phyloP scores from a whole-genome alignment of 2,329 filamentous ascomycete genomes.

The Leptographium wingfieldii region DNA sequence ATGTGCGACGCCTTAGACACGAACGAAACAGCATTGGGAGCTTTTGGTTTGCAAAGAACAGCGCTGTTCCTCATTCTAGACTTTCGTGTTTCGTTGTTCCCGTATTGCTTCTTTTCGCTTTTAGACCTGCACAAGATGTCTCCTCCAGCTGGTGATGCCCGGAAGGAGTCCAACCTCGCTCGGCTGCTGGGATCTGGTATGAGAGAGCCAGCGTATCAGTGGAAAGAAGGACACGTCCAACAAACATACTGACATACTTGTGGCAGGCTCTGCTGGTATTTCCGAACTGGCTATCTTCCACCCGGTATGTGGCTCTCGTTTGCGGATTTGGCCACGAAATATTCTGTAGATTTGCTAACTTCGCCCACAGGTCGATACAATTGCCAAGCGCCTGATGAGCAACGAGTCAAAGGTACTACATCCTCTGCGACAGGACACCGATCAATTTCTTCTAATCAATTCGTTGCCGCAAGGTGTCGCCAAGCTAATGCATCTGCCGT shows the following conservation, averaged over 20 bases:
- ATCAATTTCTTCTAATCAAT: not conserved
- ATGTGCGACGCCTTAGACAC: not conserved
- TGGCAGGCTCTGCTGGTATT: conserved; percentile 75
- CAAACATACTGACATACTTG: conserved; percentile 11
- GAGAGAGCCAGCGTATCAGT: conserved; percentile 5
- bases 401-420: conserved; percentile 64
- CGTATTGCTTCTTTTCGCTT: not conserved
- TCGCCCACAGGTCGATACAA: conserved; percentile 70
- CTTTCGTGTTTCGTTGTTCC: not conserved
- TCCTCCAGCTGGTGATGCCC: conserved; percentile 34
- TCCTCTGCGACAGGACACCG: not conserved
- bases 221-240: not conserved
- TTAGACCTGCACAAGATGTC: conserved; percentile 37
- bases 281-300: conserved; percentile 89
- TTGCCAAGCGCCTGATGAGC: conserved; percentile 98
- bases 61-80: not conserved
- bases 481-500: not conserved
- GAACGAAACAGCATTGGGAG: not conserved
- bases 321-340: not conserved
- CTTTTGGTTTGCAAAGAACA: not conserved
- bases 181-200: conserved; percentile 83
- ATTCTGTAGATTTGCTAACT: conserved; percentile 12
- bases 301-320: conserved; percentile 43
- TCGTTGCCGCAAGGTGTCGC: not conserved
- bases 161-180: conserved; percentile 83